These are phyloP conservation scores for Parmelia sp. DNA, from an alignment of 495 filamentous ascomycete genomes.

Conservation along the genomic window DNA sequence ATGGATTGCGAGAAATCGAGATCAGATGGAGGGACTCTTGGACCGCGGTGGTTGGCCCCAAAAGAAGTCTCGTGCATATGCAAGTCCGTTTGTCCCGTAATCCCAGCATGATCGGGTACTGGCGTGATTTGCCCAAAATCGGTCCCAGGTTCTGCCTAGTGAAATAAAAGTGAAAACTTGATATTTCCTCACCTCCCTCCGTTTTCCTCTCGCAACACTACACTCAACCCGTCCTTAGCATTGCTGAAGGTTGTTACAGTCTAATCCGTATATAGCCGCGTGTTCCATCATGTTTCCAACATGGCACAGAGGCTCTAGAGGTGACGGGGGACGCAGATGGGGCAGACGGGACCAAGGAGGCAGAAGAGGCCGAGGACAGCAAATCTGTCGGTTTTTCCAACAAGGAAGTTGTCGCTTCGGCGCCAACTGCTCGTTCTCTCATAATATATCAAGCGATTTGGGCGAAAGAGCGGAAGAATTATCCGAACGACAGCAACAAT, in stretches of 20 bases:
- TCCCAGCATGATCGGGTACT: no score
- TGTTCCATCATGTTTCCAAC: not conserved
- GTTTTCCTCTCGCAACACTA: not conserved
- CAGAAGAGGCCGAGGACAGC: not conserved
- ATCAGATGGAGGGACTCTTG: no score
- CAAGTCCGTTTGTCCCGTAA: no score
- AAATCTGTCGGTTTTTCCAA: not conserved
- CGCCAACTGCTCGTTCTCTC: not conserved
- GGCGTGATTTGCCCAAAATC: not conserved
- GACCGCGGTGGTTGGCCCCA: no score
- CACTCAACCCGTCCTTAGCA: not conserved
- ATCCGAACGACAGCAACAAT: slow-evolving; percentile 8
- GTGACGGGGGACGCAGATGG: no score
- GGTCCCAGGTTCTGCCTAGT: not conserved
- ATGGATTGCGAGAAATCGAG: no score
- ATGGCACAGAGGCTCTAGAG: not conserved
- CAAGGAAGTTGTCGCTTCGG: not conserved
- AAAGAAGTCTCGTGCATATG: no score
- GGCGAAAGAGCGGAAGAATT: slow-evolving; percentile 5
- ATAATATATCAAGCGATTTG: not conserved
- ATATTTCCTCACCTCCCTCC: not conserved
- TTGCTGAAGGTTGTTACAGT: not conserved
- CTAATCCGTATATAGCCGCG: not conserved
- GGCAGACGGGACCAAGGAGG: no score
- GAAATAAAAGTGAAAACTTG: no score